A percentile compares a stretch with the other conserved stretches of the same genome.
phyloP scores from a whole-genome alignment of 495 filamentous ascomycete species.

The Penicillium riverlandense region DNA sequence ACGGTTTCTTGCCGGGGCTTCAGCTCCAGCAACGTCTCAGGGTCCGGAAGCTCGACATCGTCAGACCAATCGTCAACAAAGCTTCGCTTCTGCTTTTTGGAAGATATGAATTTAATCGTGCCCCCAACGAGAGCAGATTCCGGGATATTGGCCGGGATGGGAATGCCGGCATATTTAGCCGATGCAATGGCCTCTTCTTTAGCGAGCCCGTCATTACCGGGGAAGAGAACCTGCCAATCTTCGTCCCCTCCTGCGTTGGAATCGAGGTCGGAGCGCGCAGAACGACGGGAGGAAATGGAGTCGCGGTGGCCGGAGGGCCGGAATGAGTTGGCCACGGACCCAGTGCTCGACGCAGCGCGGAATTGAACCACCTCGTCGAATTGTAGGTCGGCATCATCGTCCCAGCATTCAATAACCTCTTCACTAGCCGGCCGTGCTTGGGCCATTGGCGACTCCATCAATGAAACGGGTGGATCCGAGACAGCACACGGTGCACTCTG shows the following conservation, averaged over 20 bases:
- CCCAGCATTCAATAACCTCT: conserved; percentile 75
- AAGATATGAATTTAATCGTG: conserved; percentile 86
- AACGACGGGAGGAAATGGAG: conserved; percentile 69
- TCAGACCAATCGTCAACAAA: conserved; percentile 87
- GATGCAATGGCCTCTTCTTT: conserved; percentile 79
- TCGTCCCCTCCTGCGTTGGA: conserved; percentile 64
- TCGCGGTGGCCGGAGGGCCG: conserved; percentile 55
- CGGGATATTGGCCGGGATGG: conserved; percentile 84
- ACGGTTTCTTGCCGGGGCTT: conserved; percentile 49
- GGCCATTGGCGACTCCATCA: conserved; percentile 52
- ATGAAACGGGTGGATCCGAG: not conserved
- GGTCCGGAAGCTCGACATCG: conserved; percentile 73
- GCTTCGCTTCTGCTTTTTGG: conserved; percentile 66
- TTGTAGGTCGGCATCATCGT: conserved; percentile 76
- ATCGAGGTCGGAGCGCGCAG: conserved; percentile 73
- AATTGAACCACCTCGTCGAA: conserved; percentile 64
- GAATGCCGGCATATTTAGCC: conserved; percentile 83
- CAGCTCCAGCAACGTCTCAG: conserved; percentile 53
- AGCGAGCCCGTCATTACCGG: conserved; percentile 70
- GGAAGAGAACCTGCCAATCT: conserved; percentile 74
- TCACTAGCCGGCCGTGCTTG: conserved; percentile 48
- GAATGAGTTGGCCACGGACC: conserved; percentile 43
- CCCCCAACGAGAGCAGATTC: conserved; percentile 89
- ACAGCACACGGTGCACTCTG: not conserved
- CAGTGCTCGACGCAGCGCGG: conserved; percentile 54